Conservation (phyloP, 306 rosid species). For the Hippophae gyantsensis region DNA sequence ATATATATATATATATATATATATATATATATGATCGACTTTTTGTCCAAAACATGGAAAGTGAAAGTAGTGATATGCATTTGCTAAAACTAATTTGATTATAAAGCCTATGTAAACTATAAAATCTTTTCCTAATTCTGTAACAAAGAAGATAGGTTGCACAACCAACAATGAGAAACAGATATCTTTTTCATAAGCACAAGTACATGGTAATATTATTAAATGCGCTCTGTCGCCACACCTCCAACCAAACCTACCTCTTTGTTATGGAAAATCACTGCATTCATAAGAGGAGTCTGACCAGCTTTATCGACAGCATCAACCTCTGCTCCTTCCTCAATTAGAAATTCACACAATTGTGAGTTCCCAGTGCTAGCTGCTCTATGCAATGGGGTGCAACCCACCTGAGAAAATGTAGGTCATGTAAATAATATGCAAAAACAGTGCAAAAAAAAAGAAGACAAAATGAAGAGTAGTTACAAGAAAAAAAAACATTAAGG, state of each 20-base stretch:
- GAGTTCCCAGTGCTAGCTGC: conserved; percentile 87
- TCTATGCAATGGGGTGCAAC: conserved; percentile 89
- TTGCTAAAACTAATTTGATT: not conserved
- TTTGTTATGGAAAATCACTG: conserved; percentile 66
- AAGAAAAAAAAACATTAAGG: not conserved
- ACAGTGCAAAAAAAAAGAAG: not conserved
- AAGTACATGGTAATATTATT: not conserved
- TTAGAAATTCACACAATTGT: conserved; percentile 67
- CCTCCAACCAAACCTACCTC: conserved; percentile 39
- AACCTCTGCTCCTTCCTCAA: conserved; percentile 97
- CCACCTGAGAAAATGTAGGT: conserved; percentile 39
- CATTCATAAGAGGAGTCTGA: conserved; percentile 36
- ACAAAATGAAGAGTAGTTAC: not conserved
- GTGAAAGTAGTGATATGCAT: not conserved
- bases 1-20: too few relatives aligned
- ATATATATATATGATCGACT: not conserved
- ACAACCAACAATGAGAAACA: not conserved
- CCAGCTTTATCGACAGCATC: conserved; percentile 32
- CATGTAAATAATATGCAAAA: not conserved
- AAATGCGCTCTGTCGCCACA: not conserved
- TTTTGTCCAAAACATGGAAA: not conserved
- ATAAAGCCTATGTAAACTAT: not conserved
- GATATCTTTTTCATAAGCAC: not conserved
- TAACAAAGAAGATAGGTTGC: not conserved
- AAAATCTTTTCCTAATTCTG: not conserved